Percentiles rank a stretch among this genome's conserved stretches.
phyloP scores from a whole-genome alignment of 345 rosid genomes.

The Arabis hirsuta region DNA sequence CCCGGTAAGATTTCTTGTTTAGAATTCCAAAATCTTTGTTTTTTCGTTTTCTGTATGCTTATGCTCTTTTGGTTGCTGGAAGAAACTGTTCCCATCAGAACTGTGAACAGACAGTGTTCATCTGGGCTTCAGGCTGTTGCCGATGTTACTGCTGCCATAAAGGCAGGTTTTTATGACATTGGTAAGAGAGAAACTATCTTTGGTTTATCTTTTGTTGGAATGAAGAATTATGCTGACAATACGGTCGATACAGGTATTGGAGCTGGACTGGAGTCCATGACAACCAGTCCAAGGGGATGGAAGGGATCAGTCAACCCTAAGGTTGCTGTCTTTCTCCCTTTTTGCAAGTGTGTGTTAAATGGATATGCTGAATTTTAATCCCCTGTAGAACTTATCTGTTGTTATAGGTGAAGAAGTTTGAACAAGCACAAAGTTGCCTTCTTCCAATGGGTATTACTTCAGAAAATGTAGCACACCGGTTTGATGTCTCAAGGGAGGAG shows the following conservation, averaged over 20 bases:
- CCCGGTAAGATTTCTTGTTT: conserved; percentile 56
- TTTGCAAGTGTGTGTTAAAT: background rate
- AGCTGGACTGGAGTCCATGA: conserved; percentile 98
- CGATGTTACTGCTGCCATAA: conserved; percentile 93
- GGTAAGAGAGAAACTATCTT: conserved; percentile 50
- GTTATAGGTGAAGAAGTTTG: conserved; percentile 66
- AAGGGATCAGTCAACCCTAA: conserved; percentile 85
- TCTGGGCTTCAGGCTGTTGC: conserved; percentile 99
- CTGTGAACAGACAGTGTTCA: conserved; percentile 93
- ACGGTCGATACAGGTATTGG: conserved; percentile 67
- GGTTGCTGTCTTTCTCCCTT: conserved; percentile 39
- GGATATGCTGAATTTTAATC: background rate
- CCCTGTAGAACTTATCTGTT: conserved; percentile 14
- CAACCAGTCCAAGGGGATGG: conserved; percentile 79
- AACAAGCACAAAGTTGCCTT: conserved; percentile 85
- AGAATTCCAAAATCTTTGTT: background rate
- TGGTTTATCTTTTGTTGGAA: background rate
- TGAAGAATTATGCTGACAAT: conserved; percentile 14
- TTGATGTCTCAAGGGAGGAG: conserved; percentile 85
- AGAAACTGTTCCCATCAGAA: conserved; percentile 90
- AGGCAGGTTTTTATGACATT: conserved; percentile 94
- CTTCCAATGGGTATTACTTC: conserved; percentile 98
- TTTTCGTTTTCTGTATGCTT: conserved; percentile 6
- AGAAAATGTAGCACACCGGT: conserved; percentile 89
- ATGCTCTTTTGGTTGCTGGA: conserved; percentile 20